Base-by-base conservation (phyloP, 225 moss, liverwort and hornwort species). In the Marchantia paleacea region DNA sequence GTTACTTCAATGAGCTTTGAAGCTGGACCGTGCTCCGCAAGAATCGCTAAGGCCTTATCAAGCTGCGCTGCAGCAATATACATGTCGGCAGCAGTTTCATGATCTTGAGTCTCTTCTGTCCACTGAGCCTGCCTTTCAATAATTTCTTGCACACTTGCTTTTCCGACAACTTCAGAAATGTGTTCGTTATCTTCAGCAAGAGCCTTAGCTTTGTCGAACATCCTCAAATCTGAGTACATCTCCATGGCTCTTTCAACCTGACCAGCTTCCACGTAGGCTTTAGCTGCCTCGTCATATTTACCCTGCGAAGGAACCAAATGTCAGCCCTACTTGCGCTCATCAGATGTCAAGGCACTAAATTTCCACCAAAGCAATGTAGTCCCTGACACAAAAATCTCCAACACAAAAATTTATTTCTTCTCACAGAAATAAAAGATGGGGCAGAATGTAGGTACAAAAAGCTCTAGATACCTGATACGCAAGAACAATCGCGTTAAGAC, bases 81-180 rank as follows among this genome's bases (percentile, higher is more conserved):
- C 89, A 92, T 99, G 72, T 99, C 92, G 73, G 94, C 97, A 68
- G 97, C 97, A 47, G 91, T 91, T 99, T 94, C 95, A 88, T 95
- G 92, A 84, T 95, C 94, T 73, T 91, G 88, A 16, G 92, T 91
- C 90, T 95, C 89, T 81, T 91, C 92, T 22, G 89, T 99, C 95
- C 95, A 95, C 80, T 91, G 91, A 6, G 95, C 95, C 87, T 99
- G 95, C 80, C 90, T 93, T 80, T 94, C 89, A 76, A 99, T 95
- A 12, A 99, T 95, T 53, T 95, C 91, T 74, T 93, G 90, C 55
- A 99, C 90, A 83, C 91, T 89, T 31, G 87, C 82, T 84, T 92
- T 85, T 31, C 85, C 90, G 12, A 80, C 79, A 61, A 68, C 82
- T 19, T 89, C 88, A 65, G 82, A 87, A 77, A 85, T 78, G 63